Base-by-base conservation (phyloP, 2,329 filamentous ascomycete species). In the Pleoardoris graminearum region DNA sequence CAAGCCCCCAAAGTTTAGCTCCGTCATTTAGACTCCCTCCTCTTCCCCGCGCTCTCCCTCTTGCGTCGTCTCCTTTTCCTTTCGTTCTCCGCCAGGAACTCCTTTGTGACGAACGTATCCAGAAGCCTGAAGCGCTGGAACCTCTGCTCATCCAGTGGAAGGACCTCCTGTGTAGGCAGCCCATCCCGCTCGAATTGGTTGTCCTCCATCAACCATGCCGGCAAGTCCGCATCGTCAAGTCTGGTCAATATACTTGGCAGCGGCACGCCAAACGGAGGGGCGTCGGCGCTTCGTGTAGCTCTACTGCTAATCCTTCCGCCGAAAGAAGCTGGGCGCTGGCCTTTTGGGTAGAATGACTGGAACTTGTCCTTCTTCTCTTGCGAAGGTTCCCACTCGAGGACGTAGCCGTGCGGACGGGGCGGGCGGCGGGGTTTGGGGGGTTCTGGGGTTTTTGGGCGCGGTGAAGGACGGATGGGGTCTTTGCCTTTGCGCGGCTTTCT, bases 291-390 rank as follows among this genome's bases (percentile, higher is more conserved):
- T 17, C 41, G 41, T 14, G 41, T 44, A 7, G 27, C 8, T 29
- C 41, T 43, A 7, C n/a, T 19, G 39, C 16, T 43, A 16, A n/a
- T 36, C 33, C 33, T 36, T 16, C 33, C 33, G 16, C 33, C n/a
- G n/a, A 23, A 19, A 12, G 27, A 44, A 17, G 41, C 17, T 3
- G 41, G 41, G 7, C 27, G 41, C 3, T 44, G 41, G 17, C 27
- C 27, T n/a, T 94, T 91, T 16, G 81, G 73, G 69, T 91, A 97
- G 76, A 97, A 97, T 0, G 90, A 96, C n/a, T 79, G 88, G 67
- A 97, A 91, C 32, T 89, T 87, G 52, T 80, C 82, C 14, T 77
- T 71, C 27, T 77, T 67, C 50, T 72, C 62, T 39, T 53, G 73
- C 52, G 32, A 63, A 21, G 62, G 66, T 7, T 60, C 27, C 7